Evolutionary conservation across 306 rosid species (phyloP), one percentile per base, ranked within the genome.

Genomic region (Casuarina cunninghamiana): DNA sequence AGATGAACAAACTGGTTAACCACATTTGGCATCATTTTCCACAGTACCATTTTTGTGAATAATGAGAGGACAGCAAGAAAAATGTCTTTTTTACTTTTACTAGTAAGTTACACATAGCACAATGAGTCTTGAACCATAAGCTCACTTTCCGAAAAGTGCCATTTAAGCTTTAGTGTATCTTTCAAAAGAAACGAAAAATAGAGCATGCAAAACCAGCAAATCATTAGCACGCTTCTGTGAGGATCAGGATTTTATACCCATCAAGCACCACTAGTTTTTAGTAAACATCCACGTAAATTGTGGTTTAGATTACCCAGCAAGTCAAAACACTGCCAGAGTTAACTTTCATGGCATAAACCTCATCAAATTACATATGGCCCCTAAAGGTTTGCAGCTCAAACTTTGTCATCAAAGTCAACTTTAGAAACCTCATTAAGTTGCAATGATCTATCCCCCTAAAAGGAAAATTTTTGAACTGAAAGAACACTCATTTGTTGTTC

Each of bases 1-100:
- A 67, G 73, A 43, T 17, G 71, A 82, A 69, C 32, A 84, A 69
- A 79, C 73, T 62, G 79, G 46, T 74, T 67, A 76, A 74, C 48
- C 16, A 43, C 51, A 71, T 43, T 48, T 77, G 57, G 44, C 71
- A 69, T 49, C 13, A 58, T 10, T 51, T 69, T 54, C 35, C 76
- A 43, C 39, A 26, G 45, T 26, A 35, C 39, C 57, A 41, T 19
- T 68, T 41, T 60, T 49, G 60, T 72, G 21, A 57, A 72, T 38
- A 60, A 19, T 46, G 43, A 50, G 13, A 50, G 58, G 54, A 35
- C 57, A 62, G 57, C 57, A 17, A 53, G 57, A 53, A 15, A 16
- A 51, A 12, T 45, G 49, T 46, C 50, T 48, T 48, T 44, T 44
- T 44, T 1, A 6, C 2, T 8, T 9, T 46, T 46, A 6, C 50